A percentile compares a stretch with the other conserved stretches of the same genome.
These are phyloP conservation scores for Xylaria sp. DNA, from an alignment of 2,329 filamentous ascomycete genomes.

Conservation along the genomic window DNA sequence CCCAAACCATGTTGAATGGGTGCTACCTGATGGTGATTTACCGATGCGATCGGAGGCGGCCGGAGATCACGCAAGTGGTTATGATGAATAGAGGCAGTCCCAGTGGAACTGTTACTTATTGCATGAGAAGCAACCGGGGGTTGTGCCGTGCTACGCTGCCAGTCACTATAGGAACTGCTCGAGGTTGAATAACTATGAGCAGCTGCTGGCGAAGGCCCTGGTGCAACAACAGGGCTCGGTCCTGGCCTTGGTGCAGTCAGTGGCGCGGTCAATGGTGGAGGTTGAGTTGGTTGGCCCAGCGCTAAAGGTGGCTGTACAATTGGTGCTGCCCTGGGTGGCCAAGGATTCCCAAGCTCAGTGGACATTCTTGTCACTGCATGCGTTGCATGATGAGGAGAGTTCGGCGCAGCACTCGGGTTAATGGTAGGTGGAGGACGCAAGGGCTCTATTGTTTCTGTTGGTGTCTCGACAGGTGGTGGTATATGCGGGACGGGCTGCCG, in stretches of 20 bases:
- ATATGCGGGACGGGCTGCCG: constrained; percentile 49
- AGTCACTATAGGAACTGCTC: constrained; percentile 50
- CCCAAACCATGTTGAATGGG: constrained; percentile 51
- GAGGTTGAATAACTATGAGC: constrained; percentile 49
- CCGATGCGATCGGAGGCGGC: constrained; percentile 53
- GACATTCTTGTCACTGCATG: constrained; percentile 33
- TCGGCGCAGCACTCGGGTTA: constrained; percentile 32
- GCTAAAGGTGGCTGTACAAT: constrained; percentile 30
- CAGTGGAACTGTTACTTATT: constrained; percentile 54
- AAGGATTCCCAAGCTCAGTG: constrained; percentile 32
- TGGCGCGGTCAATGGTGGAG: constrained; percentile 36
- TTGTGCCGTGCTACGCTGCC: constrained; percentile 57
- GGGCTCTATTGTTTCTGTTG: constrained; percentile 36
- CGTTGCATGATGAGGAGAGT: constrained; percentile 34
- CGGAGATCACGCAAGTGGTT: constrained; percentile 53
- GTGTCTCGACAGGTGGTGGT: constrained; percentile 36
- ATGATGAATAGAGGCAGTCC: constrained; percentile 37
- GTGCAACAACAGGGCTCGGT: constrained; percentile 44
- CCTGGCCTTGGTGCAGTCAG: constrained; percentile 36
- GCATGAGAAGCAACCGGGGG: constrained; percentile 55
- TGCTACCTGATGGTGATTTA: constrained; percentile 50
- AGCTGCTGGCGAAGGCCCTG: constrained; percentile 44
- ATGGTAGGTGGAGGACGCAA: constrained; percentile 37
- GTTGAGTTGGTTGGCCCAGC: constrained; percentile 32
- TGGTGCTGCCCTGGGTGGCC: constrained; percentile 32